Evolutionary conservation across 176 grass and related monocot species (phyloP), one percentile per base, ranked within the genome.

Genomic region (Rhynchospora pubera): DNA sequence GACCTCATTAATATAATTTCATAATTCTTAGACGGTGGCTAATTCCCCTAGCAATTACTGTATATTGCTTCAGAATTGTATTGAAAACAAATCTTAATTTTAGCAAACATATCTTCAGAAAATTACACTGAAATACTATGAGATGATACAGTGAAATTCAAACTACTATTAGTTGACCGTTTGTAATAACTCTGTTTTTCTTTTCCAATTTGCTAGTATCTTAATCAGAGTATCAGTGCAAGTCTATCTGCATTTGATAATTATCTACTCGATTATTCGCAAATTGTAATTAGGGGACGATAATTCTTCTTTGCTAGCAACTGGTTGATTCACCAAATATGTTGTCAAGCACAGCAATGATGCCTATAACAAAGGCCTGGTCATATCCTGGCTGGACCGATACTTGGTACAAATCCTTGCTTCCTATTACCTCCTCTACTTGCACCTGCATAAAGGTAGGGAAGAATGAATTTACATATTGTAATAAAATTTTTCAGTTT

Each of bases 251-350:
- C 67, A 71, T 71, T 32, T 65, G 32, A 6, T 34, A 71, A 12
- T 47, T 46, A 46, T 14, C 16, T 72, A 50, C 42, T 26, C 15
- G n/a, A 0, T 24, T 19, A 14, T 74, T 52, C 46, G 42, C 5
- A 39, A 74, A 74, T 44, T 74, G 2, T 24, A 39, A 39, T 43
- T 22, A 48, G 6, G 56, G 16, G 56, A 89, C 51, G n/a, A n/a
- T 86, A 48, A 57, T 43, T 62, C 12, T 62, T 83, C 30, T 65
- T 80, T 44, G 76, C 84, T 81, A 93, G 74, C 96, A 98, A 83
- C 85, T 93, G 46, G 96, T 98, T 6, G 96, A 98, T 88, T 98
- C 96, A 64, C 90, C 90, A 62, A 93, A 65, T 39, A 95, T 94
- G 80, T 95, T 94, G 69, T 98, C 96, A 80, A 98, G 96, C 75